Evolutionary conservation across 176 grass and related monocot species (phyloP).

Genomic region (Paspalum vaginatum): DNA sequence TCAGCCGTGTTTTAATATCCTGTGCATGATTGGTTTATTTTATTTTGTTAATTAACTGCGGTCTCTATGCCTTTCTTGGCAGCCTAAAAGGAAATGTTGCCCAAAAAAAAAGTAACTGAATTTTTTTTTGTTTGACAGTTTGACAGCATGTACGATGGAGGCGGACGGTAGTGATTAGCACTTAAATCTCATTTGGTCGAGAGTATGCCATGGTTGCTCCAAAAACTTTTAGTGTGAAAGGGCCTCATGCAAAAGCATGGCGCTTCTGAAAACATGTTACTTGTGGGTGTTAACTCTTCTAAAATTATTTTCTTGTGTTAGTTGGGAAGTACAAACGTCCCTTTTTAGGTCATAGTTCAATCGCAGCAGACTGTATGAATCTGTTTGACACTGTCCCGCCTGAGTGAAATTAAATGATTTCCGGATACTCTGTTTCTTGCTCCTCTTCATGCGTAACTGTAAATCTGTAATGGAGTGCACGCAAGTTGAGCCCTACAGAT

Average conservation of each 20-base stretch:
- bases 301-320: not conserved
- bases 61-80: not conserved
- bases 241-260: not conserved
- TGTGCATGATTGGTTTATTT: not conserved
- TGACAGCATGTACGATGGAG: constrained; percentile 27
- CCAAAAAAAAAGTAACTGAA: too few relatives aligned
- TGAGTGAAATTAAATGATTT: constrained; percentile 11
- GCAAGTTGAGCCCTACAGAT: not conserved
- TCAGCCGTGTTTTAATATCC: not conserved
- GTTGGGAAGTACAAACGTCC: not conserved
- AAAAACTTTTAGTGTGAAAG: too few relatives aligned
- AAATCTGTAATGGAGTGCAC: too few relatives aligned
- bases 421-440: not conserved
- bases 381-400: not conserved
- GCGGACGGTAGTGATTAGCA: not conserved
- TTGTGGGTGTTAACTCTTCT: not conserved
- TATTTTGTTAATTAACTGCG: not conserved
- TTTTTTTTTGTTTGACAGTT: too few relatives aligned
- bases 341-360: constrained; percentile 14
- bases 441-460: not conserved
- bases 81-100: not conserved
- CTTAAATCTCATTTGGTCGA: not conserved
- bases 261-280: not conserved
- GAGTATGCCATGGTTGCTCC: not conserved
- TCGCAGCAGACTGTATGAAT: not conserved